These are phyloP conservation scores for Paracamarosporium sp. DNA, from an alignment of 2,329 filamentous ascomycete species.

Conservation along the genomic window DNA sequence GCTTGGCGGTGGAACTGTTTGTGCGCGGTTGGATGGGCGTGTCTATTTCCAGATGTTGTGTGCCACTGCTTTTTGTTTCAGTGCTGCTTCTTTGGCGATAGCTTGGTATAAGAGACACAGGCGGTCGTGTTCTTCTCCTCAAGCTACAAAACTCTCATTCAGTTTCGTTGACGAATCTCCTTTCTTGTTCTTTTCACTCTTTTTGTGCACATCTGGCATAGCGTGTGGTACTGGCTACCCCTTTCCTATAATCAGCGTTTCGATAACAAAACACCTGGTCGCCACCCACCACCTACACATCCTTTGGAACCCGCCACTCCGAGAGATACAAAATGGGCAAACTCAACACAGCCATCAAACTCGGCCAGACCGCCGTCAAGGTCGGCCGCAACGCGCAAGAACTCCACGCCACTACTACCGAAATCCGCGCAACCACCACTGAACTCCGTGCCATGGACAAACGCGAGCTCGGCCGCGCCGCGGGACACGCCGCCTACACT, in stretches of 20 bases:
- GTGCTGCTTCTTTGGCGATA: not conserved
- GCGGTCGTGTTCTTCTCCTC: not conserved
- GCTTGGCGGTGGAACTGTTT: not conserved
- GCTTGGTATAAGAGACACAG: not conserved
- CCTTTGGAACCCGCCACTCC: not conserved
- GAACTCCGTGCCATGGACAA: not conserved
- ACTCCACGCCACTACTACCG: not conserved
- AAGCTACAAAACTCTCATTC: not conserved
- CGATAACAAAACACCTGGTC: not conserved
- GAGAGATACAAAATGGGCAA: not conserved
- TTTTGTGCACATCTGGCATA: not conserved
- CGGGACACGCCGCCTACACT: not conserved
- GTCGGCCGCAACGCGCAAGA: not conserved
- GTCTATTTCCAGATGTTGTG: not conserved
- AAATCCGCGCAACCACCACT: not conserved
- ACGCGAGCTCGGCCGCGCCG: not conserved
- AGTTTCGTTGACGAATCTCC: not conserved
- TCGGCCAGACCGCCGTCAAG: not conserved
- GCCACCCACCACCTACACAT: not conserved
- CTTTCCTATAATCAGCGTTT: not conserved
- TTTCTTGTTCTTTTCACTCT: not conserved
- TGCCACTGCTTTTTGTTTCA: not conserved
- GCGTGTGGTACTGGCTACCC: not conserved
- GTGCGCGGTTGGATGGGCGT: not conserved
- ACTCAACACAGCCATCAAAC: not conserved